Evolutionary conservation across 805 yeast genomes (phyloP), one percentile per base, ranked within the genome.

Genomic region (Spathaspora passalidarum): DNA sequence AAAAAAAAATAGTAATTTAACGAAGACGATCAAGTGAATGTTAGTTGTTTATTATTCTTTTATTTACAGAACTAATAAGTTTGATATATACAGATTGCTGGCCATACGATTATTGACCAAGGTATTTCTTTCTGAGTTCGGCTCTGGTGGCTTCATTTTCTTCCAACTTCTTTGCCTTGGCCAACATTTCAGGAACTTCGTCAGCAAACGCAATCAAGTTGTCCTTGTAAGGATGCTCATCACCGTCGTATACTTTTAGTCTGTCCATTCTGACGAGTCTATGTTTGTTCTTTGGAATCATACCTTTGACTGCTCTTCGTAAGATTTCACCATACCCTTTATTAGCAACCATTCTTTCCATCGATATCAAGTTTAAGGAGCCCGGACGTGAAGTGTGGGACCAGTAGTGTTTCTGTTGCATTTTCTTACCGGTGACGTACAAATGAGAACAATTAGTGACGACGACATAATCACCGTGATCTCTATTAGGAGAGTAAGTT

Each of bases 381-480:
- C 99, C 99, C 3, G 98, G 98, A 56, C 86, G 81, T 3, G 86
- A 80, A 25, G 91, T 84, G 66, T 95, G 99, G 47, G 87, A 78
- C 85, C 96, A 85, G 70, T 94, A 94, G 8, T 82, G 75, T 65
- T 88, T 91, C 46, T 90, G 83, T 46, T 81, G 68, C 58, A 91
- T 63, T 64, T 94, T 92, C 49, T 82, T 84, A 51, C 98, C 98
- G 0, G 97, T 83, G n/a, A 86, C 75, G 54, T 82, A 83, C 57
- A 94, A 65, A 53, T 81, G 81, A 48, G 88, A 78, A 60, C 97
- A 90, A 70, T 94, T 95, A 11, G 97, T 87, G 2, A 92, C 97
- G 10, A 94, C 98, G 10, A 94, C 97, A 60, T 91, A 94, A 66
- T 94, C 99, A 11, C 99, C 99, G 52, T 84, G 81, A 68, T 94